These are phyloP conservation scores for Stromatinia cepivora DNA, from an alignment of 2,329 filamentous ascomycete genomes.

Conservation along the genomic window DNA sequence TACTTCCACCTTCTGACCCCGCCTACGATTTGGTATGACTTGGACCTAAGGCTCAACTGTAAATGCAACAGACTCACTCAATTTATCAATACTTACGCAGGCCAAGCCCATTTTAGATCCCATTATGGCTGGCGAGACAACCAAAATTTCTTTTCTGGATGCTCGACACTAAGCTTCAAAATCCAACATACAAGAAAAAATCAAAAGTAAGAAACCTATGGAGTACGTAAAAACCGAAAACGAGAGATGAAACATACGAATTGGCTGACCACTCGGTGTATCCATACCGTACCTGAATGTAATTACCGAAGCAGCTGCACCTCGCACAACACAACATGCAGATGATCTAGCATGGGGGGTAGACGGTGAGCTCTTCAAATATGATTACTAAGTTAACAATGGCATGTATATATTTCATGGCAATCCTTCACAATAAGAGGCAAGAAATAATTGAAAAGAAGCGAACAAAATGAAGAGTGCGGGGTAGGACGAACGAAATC, in stretches of 20 bases:
- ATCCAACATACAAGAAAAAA: not conserved
- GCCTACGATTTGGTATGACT: not conserved
- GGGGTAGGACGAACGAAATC: not conserved
- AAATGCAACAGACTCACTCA: not conserved
- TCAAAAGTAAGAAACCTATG: not conserved
- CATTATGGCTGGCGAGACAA: not conserved
- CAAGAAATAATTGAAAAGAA: not conserved
- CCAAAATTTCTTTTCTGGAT: not conserved
- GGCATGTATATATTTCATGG: not conserved
- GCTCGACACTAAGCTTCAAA: not conserved
- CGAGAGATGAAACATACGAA: not conserved
- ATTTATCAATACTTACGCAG: not conserved
- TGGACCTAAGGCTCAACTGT: too few relatives aligned
- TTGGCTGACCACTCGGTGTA: not conserved
- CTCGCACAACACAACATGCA: constrained; percentile 11
- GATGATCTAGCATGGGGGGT: not conserved
- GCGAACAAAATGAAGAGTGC: not conserved
- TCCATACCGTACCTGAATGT: not conserved
- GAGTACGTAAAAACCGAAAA: too few relatives aligned
- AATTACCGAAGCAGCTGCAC: not conserved
- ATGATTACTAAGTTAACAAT: not conserved
- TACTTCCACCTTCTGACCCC: too few relatives aligned
- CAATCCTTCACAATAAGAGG: not conserved
- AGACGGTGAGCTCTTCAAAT: not conserved
- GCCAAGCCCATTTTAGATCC: not conserved